Evolutionary conservation across 176 grass and related monocot genomes (phyloP).

Genomic region (Bonia amplexicaulis): DNA sequence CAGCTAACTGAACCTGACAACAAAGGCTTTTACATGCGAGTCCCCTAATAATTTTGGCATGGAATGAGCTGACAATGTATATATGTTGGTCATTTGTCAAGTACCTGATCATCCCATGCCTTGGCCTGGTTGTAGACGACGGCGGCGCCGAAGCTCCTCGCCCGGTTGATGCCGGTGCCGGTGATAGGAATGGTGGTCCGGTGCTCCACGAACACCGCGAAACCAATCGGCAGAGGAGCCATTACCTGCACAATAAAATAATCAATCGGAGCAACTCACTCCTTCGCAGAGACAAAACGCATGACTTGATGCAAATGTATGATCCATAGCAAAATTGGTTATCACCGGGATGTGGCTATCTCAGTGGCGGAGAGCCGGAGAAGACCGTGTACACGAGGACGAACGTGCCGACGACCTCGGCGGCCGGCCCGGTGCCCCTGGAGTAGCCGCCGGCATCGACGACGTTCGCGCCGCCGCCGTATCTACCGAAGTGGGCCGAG

Average conservation of each 20-base stretch:
- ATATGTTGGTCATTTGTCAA: too few relatives aligned
- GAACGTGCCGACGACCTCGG: conserved; percentile 46
- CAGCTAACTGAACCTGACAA: too few relatives aligned
- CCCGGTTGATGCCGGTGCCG: neutral
- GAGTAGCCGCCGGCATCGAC: conserved; percentile 9
- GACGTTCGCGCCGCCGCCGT: conserved; percentile 32
- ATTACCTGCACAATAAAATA: neutral
- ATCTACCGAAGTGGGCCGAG: neutral
- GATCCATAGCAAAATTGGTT: too few relatives aligned
- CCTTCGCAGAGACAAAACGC: neutral
- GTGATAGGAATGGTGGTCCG: conserved; percentile 26
- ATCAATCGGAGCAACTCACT: neutral
- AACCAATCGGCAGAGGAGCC: conserved; percentile 27
- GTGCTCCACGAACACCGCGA: conserved; percentile 35
- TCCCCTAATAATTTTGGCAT: neutral
- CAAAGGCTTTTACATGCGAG: neutral
- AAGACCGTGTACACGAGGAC: neutral
- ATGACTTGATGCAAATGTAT: neutral
- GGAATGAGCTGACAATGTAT: too few relatives aligned
- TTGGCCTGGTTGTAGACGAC: conserved; percentile 21
- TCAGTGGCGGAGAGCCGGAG: conserved; percentile 43
- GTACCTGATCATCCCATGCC: conserved; percentile 32
- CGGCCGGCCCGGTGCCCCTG: conserved; percentile 29
- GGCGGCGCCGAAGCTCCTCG: conserved; percentile 38
- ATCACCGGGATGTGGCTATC: conserved; percentile 48